Base-by-base conservation (phyloP, 148 eudicot genomes). In the Linanthus parryae region DNA sequence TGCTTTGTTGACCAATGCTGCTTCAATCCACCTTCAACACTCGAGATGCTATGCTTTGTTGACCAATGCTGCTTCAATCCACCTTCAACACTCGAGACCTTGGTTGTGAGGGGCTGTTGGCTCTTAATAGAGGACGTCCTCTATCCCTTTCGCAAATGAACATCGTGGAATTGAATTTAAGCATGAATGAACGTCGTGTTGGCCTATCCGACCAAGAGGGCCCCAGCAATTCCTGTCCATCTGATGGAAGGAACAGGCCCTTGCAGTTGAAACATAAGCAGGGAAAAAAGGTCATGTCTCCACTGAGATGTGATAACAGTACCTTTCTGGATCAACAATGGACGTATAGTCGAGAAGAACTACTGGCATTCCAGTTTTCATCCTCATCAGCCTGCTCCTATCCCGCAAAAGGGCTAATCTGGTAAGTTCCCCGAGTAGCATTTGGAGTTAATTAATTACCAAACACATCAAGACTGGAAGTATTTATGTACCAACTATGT, bases 41-140 rank as follows among this genome's bases (percentile, higher is more conserved):
- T n/a, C n/a, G n/a, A n/a, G n/a, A n/a, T 69, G 49, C 7, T 78
- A 79, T 70, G 80, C 83, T 48, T 68, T 92, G 54, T 62, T 92
- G 58, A 81, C 88, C 7, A 64, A 79, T 67, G 68, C 64, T 20
- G 53, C 24, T 87, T 91, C 56, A 45, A 67, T 39, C 95, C 94
- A 14, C 87, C 89, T 1, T 35, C 58, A 23, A 68, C 68, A 9
- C 62, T 92, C 3, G 59, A 68, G 63, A 68, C 65, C 9, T 74
- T 82, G 28, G 94, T 84, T 59, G 53, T 85, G 66, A 66, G 66
- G 31, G 94, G 82, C 17, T 87, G 94, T 64, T 92, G 96, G 98
- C 90, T 92, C 28, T 66, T 92, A 53, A 81, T 94, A 8, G 29
- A 57, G 64, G 84, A 84, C 37, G 74, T 52, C 63, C 59, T 92